phyloP scores from a whole-genome alignment of 148 eudicot species.

The Mesembryanthemum crystallinum region DNA sequence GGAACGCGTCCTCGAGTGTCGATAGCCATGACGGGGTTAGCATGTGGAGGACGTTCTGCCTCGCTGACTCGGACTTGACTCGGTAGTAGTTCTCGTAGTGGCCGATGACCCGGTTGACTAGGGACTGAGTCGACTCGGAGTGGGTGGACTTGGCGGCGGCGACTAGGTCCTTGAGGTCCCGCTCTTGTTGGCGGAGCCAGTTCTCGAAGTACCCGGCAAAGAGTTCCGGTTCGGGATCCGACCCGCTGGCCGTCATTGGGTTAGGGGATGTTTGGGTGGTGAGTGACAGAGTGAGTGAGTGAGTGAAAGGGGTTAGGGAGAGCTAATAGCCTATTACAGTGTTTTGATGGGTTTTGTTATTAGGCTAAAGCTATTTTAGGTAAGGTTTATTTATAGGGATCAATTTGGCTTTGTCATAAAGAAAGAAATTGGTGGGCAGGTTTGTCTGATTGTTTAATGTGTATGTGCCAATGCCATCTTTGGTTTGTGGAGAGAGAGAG shows the following conservation, averaged over 20 bases:
- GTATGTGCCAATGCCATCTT: no score
- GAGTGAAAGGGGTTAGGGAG: no score
- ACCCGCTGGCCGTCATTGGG: neutral
- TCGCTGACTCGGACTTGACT: slow-evolving; percentile 38
- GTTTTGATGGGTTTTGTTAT: no score
- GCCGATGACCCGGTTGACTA: slow-evolving; percentile 34
- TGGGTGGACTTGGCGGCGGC: slow-evolving; percentile 24
- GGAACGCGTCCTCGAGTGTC: slow-evolving; percentile 56
- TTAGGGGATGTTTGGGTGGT: no score
- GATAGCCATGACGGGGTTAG: slow-evolving; percentile 59
- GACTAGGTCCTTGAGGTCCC: slow-evolving; percentile 41
- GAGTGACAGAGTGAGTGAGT: no score
- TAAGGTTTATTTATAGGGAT: no score
- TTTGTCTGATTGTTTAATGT: no score
- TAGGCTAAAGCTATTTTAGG: no score
- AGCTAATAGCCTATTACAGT: no score
- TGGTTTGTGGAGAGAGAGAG: no score
- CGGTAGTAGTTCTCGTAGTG: slow-evolving; percentile 62
- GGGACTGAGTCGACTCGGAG: slow-evolving; percentile 15
- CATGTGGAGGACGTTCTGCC: slow-evolving; percentile 34
- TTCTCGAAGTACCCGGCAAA: slow-evolving; percentile 45
- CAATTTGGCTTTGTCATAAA: no score
- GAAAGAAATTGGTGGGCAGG: no score
- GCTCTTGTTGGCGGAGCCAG: slow-evolving; percentile 52
- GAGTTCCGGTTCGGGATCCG: slow-evolving; percentile 5